These are phyloP conservation scores for Yarrowia galli DNA, from an alignment of 1,139 yeast genomes.

Conservation along the genomic window DNA sequence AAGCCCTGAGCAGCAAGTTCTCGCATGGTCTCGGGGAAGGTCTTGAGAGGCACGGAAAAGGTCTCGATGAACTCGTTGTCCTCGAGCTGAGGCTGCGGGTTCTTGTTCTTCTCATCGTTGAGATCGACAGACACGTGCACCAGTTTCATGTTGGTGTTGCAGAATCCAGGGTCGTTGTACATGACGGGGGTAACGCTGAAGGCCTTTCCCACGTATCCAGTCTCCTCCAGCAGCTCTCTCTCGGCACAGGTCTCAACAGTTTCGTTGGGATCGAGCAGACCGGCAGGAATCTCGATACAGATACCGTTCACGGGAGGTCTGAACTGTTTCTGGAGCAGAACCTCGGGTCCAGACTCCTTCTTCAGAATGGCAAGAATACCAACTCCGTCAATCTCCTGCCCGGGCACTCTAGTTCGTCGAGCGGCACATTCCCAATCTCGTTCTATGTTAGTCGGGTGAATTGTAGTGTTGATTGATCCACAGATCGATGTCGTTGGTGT, in stretches of 20 bases:
- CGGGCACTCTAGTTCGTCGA: slow-evolving; percentile 75
- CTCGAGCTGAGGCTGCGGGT: slow-evolving; percentile 78
- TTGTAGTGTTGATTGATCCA: background rate
- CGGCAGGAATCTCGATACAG: slow-evolving; percentile 94
- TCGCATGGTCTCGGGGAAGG: slow-evolving; percentile 63
- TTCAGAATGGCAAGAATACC: slow-evolving; percentile 78
- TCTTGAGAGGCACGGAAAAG: slow-evolving; percentile 67
- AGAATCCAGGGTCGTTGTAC: slow-evolving; percentile 92
- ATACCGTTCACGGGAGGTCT: slow-evolving; percentile 91
- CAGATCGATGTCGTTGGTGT: background rate
- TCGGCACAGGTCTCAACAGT: slow-evolving; percentile 78
- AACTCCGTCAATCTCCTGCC: slow-evolving; percentile 83
- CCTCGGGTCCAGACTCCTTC: slow-evolving; percentile 59
- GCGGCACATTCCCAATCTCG: slow-evolving; percentile 93
- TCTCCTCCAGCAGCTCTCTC: slow-evolving; percentile 88
- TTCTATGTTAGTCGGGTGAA: slow-evolving; percentile 43
- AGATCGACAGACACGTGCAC: slow-evolving; percentile 83
- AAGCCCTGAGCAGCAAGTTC: slow-evolving; percentile 68
- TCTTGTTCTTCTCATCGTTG: slow-evolving; percentile 64
- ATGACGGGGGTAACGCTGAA: slow-evolving; percentile 62
- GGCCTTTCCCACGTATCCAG: slow-evolving; percentile 81
- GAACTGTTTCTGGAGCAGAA: slow-evolving; percentile 84
- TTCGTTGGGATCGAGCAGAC: slow-evolving; percentile 86
- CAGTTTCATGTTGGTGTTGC: slow-evolving; percentile 84
- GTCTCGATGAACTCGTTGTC: slow-evolving; percentile 90